Conservation (phyloP, 2,329 filamentous ascomycete species). For the Arthrobotrys conoides region DNA sequence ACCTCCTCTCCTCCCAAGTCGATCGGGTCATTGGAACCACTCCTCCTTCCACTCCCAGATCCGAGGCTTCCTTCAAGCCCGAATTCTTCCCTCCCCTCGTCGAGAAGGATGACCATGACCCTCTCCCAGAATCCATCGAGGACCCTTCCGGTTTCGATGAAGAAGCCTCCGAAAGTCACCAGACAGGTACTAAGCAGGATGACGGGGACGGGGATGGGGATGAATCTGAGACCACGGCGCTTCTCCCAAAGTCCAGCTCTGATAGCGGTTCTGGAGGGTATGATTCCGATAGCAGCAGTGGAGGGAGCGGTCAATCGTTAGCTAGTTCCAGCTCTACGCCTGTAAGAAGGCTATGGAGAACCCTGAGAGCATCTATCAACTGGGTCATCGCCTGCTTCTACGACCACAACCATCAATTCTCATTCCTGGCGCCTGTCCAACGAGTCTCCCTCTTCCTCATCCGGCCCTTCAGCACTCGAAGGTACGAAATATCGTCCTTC, state of each 20-base stretch:
- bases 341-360: slow-evolving; percentile 52
- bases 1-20: slow-evolving; percentile 89
- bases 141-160: slow-evolving; percentile 63
- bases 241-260: slow-evolving; percentile 64
- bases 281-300: slow-evolving; percentile 60
- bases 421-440: slow-evolving; percentile 78
- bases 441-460: slow-evolving; percentile 73
- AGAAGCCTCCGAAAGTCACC: slow-evolving; percentile 61
- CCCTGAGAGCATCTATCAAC: slow-evolving; percentile 66
- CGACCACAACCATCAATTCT: slow-evolving; percentile 83
- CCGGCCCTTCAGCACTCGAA: slow-evolving; percentile 66
- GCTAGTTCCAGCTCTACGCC: slow-evolving; percentile 23
- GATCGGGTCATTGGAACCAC: slow-evolving; percentile 71
- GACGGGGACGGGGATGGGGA: slow-evolving; percentile 65
- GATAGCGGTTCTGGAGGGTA: slow-evolving; percentile 64
- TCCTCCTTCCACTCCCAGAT: slow-evolving; percentile 68
- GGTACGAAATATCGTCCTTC: slow-evolving; percentile 42
- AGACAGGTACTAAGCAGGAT: slow-evolving; percentile 64
- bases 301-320: slow-evolving; percentile 22
- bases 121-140: slow-evolving; percentile 66
- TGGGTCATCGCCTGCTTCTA: slow-evolving; percentile 88
- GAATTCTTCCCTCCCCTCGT: slow-evolving; percentile 68
- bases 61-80: slow-evolving; percentile 69
- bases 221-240: slow-evolving; percentile 65
- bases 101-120: slow-evolving; percentile 43